Evolutionary conservation across 768 basidiomycete genomes (phyloP).

Genomic region (Galerina sulciceps): DNA sequence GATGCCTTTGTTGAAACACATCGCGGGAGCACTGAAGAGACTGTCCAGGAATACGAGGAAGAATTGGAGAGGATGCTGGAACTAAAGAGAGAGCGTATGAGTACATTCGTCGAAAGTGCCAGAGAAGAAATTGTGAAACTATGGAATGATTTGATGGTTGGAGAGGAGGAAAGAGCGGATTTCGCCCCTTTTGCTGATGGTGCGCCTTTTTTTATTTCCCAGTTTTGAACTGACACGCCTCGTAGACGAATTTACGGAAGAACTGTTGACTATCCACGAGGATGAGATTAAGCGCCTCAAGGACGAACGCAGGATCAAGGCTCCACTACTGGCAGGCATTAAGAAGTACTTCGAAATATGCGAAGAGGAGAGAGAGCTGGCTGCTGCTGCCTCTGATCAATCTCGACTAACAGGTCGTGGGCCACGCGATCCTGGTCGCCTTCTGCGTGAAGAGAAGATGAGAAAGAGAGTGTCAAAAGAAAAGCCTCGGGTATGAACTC

Average conservation of each 20-base stretch:
- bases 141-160: conserved; percentile 87
- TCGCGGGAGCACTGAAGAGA: conserved; percentile 79
- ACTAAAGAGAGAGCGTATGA: conserved; percentile 87
- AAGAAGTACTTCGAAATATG: conserved; percentile 92
- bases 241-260: conserved; percentile 87
- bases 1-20: conserved; percentile 91
- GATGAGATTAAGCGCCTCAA: conserved; percentile 82
- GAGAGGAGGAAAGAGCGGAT: conserved; percentile 79
- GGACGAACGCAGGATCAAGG: conserved; percentile 81
- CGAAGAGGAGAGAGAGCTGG: conserved; percentile 87
- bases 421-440: conserved; percentile 78
- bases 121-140: conserved; percentile 78
- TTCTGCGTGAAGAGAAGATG: conserved; percentile 96
- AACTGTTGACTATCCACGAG: conserved; percentile 83
- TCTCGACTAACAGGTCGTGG: conserved; percentile 81
- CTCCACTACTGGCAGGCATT: conserved; percentile 72
- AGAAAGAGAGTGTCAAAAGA: conserved; percentile 90
- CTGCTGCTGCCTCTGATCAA: conserved; percentile 80
- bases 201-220: conserved; percentile 28
- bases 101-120: conserved; percentile 80
- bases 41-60: conserved; percentile 81
- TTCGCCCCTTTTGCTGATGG: conserved; percentile 87
- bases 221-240: conserved; percentile 7
- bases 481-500: conserved; percentile 80
- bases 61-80: conserved; percentile 92